A percentile compares a stretch with the other conserved stretches of the same genome.
Conservation (phyloP, 1,284 basidiomycete genomes). For the Apiotrichum akiyoshidainum region DNA sequence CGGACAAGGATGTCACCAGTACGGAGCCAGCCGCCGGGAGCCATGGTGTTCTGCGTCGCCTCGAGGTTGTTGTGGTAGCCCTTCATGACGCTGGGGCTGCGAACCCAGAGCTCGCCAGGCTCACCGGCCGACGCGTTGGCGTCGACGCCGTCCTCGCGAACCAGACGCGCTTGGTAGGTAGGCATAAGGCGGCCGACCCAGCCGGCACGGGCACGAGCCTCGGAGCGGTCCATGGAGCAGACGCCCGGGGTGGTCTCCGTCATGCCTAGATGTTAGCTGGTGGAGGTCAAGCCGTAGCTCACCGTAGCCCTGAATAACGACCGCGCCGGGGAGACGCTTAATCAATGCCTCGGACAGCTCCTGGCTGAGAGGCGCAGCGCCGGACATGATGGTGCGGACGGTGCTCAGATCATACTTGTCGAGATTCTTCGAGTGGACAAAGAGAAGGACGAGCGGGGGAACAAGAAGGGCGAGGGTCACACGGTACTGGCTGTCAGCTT, state of each 20-base stretch:
- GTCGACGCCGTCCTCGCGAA: conserved; percentile 57
- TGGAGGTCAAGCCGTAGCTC: conserved; percentile 30
- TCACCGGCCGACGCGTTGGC: conserved; percentile 53
- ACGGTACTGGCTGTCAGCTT: conserved; percentile 30
- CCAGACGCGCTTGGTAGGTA: conserved; percentile 71
- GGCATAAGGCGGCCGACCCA: conserved; percentile 70
- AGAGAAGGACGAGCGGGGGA: conserved; percentile 71
- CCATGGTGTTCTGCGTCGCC: conserved; percentile 67
- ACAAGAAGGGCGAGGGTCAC: conserved; percentile 67
- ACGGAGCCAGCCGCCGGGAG: conserved; percentile 67
- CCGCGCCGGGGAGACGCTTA: conserved; percentile 21
- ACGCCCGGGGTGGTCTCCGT: conserved; percentile 45
- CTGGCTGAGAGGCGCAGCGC: conserved; percentile 73
- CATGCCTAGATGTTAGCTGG: conserved; percentile 20
- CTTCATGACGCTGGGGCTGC: conserved; percentile 77
- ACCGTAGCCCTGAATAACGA: conserved; percentile 46
- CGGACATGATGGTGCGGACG: conserved; percentile 63
- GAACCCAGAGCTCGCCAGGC: conserved; percentile 75
- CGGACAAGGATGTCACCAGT: conserved; percentile 70
- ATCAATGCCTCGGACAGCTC: conserved; percentile 35
- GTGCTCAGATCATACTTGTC: conserved; percentile 67
- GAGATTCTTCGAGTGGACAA: conserved; percentile 56
- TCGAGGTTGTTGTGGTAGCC: conserved; percentile 61
- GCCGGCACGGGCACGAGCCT: conserved; percentile 53
- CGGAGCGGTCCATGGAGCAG: conserved; percentile 9